Base-by-base conservation (phyloP, 352 stramenopile species). In the Pythium inflatum region DNA sequence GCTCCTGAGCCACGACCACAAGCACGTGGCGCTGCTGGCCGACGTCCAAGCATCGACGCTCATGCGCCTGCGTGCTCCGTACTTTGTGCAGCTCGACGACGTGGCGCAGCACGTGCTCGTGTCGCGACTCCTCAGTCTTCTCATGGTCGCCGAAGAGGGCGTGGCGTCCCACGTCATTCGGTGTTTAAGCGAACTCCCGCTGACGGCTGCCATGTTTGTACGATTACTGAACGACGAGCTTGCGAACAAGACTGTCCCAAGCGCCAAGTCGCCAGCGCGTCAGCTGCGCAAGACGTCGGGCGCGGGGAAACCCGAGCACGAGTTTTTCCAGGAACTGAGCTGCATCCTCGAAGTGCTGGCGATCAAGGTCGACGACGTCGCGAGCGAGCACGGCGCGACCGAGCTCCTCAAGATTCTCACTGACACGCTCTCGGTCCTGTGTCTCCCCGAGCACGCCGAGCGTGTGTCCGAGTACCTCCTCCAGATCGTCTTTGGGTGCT, bases 331-430 rank as follows among this genome's bases (percentile, higher is more conserved):
- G 25, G 72, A 87, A 28, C 61, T 93, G 14, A 94, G 78, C 66
- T 92, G 85, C 55, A 80, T 93, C 30, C 78, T 95, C 41, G 88
- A 95, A 53, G 85, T 95, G 20, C 61, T 95, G 13, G 74, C 79
- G 18, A 78, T 94, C 61, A 91, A 90, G 61, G 81, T 91, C 13
- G 84, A 91, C 62, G 60, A 75, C 7, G 25, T 71, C 2, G 40
- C 61, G 13, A 75, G 65, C 22, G 77, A 75, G 18, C 66, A 73
- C 22, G 74, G 81, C 13, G 62, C 78, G 6, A 33, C 58, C 5
- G 40, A 62, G 12, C 74, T 95, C 30, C 66, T 94, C 7, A 81
- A 79, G 40, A 78, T 79, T 46, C 63, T 95, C 13, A 79, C 78
- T 12, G 66, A 89, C 25, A 84, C 91, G 25, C 65, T 95, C 11